Evolutionary conservation across 2,329 filamentous ascomycete genomes (phyloP).

Genomic region (Allantophomopsis cytisporea): DNA sequence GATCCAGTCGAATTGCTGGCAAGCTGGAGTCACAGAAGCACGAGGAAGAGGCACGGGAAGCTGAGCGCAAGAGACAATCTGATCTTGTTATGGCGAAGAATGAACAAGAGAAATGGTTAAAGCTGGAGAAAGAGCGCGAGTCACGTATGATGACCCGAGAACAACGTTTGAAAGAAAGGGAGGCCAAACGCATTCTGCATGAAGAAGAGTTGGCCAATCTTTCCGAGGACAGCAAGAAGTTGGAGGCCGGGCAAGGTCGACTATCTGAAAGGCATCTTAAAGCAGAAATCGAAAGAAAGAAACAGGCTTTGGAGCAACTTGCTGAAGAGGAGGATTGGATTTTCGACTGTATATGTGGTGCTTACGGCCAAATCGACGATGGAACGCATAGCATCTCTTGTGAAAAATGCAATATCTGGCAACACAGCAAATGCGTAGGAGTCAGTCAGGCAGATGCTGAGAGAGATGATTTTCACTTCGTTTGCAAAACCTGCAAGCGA

Average conservation of each 20-base stretch:
- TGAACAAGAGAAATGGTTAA: constrained; percentile 44
- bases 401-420: constrained; percentile 90
- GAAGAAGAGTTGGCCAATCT: constrained; percentile 73
- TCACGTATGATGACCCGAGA: constrained; percentile 73
- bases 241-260: constrained; percentile 40
- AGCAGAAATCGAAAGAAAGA: constrained; percentile 67
- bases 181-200: constrained; percentile 68
- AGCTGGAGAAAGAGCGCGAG: constrained; percentile 60
- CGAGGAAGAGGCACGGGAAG: constrained; percentile 58
- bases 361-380: constrained; percentile 87
- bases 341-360: constrained; percentile 88
- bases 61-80: constrained; percentile 47
- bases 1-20: constrained; percentile 77
- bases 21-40: constrained; percentile 68
- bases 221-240: constrained; percentile 58
- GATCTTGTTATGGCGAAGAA: constrained; percentile 56
- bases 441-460: constrained; percentile 72
- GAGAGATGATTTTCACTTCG: constrained; percentile 72
- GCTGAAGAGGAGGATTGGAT: constrained; percentile 67
- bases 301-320: constrained; percentile 62
- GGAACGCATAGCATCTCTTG: constrained; percentile 89
- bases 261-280: constrained; percentile 71
- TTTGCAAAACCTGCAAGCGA: constrained; percentile 66
- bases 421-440: constrained; percentile 85
- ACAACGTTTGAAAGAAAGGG: constrained; percentile 73